phyloP scores from a whole-genome alignment of 768 basidiomycete genomes.

The Podaxis sp. region DNA sequence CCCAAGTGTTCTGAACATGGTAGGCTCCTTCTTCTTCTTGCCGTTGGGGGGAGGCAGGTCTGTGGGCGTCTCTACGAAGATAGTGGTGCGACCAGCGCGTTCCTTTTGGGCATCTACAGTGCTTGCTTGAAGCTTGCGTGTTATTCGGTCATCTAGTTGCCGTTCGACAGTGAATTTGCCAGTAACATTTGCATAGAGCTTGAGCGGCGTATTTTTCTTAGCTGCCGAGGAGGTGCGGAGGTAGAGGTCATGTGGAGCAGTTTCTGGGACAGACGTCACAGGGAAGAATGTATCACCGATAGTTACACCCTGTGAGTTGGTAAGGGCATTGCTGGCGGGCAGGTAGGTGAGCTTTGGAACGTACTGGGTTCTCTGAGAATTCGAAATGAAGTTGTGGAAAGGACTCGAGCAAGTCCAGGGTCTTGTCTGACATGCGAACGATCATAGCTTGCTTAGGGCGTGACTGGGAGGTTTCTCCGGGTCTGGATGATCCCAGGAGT shows the following conservation, averaged over 20 bases:
- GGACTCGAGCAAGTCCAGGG: conserved; percentile 64
- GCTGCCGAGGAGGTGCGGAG: conserved; percentile 57
- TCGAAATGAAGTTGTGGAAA: conserved; percentile 56
- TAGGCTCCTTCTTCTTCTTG: conserved; percentile 41
- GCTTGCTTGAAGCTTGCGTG: conserved; percentile 46
- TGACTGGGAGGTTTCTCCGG: conserved; percentile 54
- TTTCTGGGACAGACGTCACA: conserved; percentile 54
- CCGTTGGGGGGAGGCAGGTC: conserved; percentile 30
- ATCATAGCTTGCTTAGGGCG: conserved; percentile 75
- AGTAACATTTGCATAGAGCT: conserved; percentile 71
- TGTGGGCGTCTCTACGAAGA: conserved; percentile 48
- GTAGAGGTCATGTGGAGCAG: conserved; percentile 68
- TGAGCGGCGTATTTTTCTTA: conserved; percentile 65
- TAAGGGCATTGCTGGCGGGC: neutral
- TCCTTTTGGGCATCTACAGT: conserved; percentile 43
- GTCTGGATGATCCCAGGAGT: conserved; percentile 56
- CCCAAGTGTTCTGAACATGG: conserved; percentile 40
- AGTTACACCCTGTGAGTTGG: conserved; percentile 52
- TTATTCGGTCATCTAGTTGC: conserved; percentile 49
- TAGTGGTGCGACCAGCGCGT: conserved; percentile 44
- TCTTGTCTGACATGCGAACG: conserved; percentile 71
- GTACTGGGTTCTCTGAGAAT: conserved; percentile 61
- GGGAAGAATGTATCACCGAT: conserved; percentile 68
- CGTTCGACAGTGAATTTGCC: conserved; percentile 71
- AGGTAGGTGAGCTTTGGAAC: conserved; percentile 22